phyloP scores from a whole-genome alignment of 2,329 filamentous ascomycete genomes.

The Ophiostoma ips region DNA sequence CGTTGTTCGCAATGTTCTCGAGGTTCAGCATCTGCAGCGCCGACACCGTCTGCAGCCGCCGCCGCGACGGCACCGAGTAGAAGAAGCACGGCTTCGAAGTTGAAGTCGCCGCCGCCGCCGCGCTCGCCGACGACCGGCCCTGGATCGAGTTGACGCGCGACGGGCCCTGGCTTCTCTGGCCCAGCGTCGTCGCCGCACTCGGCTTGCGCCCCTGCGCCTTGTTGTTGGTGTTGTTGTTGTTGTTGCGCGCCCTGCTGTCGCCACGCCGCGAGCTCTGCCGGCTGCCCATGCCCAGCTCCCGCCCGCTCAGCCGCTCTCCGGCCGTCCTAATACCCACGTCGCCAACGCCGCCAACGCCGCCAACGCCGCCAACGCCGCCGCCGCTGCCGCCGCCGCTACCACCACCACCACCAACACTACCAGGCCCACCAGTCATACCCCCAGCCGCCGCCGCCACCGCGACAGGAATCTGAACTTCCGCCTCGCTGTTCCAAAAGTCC shows the following conservation, averaged over 20 bases:
- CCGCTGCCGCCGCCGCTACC: slow-evolving; percentile 12
- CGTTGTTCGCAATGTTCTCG: slow-evolving; percentile 78
- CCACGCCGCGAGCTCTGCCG: slow-evolving; percentile 35
- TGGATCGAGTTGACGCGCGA: slow-evolving; percentile 32
- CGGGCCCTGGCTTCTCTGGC: slow-evolving; percentile 28
- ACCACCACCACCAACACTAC: background rate
- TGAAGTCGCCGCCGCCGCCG: too few species aligned
- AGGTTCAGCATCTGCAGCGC: slow-evolving; percentile 82
- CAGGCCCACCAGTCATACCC: slow-evolving; percentile 6
- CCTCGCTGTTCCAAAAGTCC: slow-evolving; percentile 62
- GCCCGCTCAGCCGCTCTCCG: slow-evolving; percentile 29
- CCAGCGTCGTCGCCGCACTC: slow-evolving; percentile 27
- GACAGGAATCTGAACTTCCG: slow-evolving; percentile 35
- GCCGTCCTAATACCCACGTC: background rate
- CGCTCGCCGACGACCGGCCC: slow-evolving; percentile 13
- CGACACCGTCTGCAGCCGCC: slow-evolving; percentile 48
- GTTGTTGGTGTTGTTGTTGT: too few species aligned
- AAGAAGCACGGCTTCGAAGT: too few species aligned
- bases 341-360: slow-evolving; percentile 13
- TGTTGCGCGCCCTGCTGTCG: slow-evolving; percentile 40
- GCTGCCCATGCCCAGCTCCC: slow-evolving; percentile 34
- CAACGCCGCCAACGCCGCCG: slow-evolving; percentile 9
- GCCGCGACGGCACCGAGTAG: slow-evolving; percentile 40
- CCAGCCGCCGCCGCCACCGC: slow-evolving; percentile 15
- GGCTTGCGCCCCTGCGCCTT: slow-evolving; percentile 46